A percentile compares a stretch with the other conserved stretches of the same genome.
These are phyloP conservation scores for Neoboletus subvelutipes DNA, from an alignment of 768 basidiomycete genomes.

Conservation along the genomic window DNA sequence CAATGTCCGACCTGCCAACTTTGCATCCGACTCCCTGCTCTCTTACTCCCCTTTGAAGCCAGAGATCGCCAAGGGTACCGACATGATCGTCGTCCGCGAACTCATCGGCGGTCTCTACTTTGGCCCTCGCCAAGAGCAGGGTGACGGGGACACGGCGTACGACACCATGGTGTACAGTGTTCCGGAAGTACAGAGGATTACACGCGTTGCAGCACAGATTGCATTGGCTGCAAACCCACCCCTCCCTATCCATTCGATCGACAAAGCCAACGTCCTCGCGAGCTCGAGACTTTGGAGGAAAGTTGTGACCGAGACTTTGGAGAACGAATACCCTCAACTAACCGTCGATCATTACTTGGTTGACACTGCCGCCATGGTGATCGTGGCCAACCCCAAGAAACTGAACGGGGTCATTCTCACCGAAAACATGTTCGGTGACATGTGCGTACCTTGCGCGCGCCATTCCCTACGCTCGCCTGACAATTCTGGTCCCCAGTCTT, in stretches of 20 bases:
- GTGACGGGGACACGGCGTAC: conserved; percentile 71
- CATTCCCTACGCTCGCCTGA: conserved; percentile 4
- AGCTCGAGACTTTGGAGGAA: conserved; percentile 93
- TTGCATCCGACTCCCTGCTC: conserved; percentile 89
- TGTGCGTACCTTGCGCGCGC: conserved; percentile 53
- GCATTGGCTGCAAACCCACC: conserved; percentile 83
- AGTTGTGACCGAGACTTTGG: conserved; percentile 82
- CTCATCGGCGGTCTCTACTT: conserved; percentile 97
- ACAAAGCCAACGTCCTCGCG: conserved; percentile 98
- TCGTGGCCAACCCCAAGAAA: conserved; percentile 86
- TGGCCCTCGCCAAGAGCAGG: conserved; percentile 87
- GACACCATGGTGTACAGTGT: conserved; percentile 95
- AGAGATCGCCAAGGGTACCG: conserved; percentile 75
- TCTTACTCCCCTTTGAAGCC: conserved; percentile 87
- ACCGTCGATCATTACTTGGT: conserved; percentile 89
- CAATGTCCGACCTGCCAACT: conserved; percentile 96
- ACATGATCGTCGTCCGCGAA: conserved; percentile 94
- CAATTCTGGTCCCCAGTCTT: conserved; percentile 49
- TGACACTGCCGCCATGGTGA: conserved; percentile 95
- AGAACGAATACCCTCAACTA: conserved; percentile 85
- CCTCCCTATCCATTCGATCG: conserved; percentile 86
- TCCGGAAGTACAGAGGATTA: conserved; percentile 89
- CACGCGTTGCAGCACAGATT: conserved; percentile 92
- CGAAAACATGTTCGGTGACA: conserved; percentile 96
- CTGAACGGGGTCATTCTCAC: conserved; percentile 95